Evolutionary conservation across 1,139 yeast genomes (phyloP).

Genomic region (Geotrichum fermentans): DNA sequence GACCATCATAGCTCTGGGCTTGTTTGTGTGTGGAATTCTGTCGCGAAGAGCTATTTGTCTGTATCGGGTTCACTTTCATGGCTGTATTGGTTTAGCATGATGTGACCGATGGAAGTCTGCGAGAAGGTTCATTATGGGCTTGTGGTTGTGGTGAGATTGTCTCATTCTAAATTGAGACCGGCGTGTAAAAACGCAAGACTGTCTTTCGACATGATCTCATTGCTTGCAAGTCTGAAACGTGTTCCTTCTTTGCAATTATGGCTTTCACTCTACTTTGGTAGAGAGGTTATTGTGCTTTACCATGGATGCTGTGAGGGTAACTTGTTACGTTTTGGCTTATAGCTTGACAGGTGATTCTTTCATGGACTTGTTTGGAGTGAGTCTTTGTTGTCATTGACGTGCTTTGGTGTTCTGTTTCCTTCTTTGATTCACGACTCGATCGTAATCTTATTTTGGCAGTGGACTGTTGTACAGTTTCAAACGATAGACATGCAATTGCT

Average conservation of each 20-base stretch:
- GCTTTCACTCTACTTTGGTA: constrained; percentile 1
- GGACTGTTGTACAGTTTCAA: constrained; percentile 16
- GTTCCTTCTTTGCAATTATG: constrained; percentile 4
- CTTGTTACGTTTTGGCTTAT: background rate
- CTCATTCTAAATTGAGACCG: constrained; percentile 11
- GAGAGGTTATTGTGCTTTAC: background rate
- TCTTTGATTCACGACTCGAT: constrained; percentile 8
- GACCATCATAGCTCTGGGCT: constrained; percentile 3
- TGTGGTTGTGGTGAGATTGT: background rate
- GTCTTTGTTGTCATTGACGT: background rate
- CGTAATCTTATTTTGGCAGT: constrained; percentile 15
- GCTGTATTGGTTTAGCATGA: constrained; percentile 2
- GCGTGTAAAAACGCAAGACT: constrained; percentile 8
- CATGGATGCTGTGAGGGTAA: background rate
- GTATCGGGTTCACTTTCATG: background rate
- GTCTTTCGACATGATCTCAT: constrained; percentile 6
- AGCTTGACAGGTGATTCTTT: background rate
- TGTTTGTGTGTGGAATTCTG: background rate
- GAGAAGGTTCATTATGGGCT: constrained; percentile 5
- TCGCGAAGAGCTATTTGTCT: background rate
- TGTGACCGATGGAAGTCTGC: background rate
- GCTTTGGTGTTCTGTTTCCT: background rate
- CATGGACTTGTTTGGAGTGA: background rate
- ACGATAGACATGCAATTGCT: constrained; percentile 21
- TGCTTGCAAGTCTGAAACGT: constrained; percentile 2